Conservation (phyloP, 179 eudicot genomes). For the Actinidia chinensis region DNA sequence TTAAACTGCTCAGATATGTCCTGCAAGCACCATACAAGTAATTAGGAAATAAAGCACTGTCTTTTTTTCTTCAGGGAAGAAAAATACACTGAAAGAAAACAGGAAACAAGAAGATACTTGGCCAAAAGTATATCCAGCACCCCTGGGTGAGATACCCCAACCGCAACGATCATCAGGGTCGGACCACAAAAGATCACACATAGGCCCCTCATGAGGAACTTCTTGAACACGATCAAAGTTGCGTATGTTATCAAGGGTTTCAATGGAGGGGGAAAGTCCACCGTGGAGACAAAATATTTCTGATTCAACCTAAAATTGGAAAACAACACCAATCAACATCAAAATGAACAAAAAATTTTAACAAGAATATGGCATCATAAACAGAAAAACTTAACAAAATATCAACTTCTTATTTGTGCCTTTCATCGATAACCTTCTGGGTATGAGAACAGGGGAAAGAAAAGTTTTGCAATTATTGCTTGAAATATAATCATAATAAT, state of each 20-base stretch:
- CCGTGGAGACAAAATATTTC: slow-evolving; percentile 97
- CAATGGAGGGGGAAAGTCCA: slow-evolving; percentile 93
- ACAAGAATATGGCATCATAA: slow-evolving; percentile 1
- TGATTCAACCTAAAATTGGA: slow-evolving; percentile 82
- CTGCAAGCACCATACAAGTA: slow-evolving; percentile 9
- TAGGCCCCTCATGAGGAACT: slow-evolving; percentile 98
- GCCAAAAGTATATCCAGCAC: slow-evolving; percentile 99
- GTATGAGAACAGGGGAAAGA: neutral
- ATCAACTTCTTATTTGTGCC: neutral
- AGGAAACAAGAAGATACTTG: slow-evolving; percentile 40
- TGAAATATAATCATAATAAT: neutral
- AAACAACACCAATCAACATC: no score
- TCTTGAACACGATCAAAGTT: slow-evolving; percentile 99
- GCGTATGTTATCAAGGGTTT: slow-evolving; percentile 85
- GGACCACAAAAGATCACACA: slow-evolving; percentile 99
- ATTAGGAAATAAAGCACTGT: neutral
- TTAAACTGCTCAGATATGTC: slow-evolving; percentile 41
- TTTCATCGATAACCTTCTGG: neutral
- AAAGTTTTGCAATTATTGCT: neutral
- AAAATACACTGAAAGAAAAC: neutral
- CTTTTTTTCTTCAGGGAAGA: neutral
- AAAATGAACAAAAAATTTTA: no score
- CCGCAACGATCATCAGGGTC: slow-evolving; percentile 99
- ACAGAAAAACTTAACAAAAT: neutral
- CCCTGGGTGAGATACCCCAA: slow-evolving; percentile 99